These are phyloP conservation scores for Calocera viscosa DNA, from an alignment of 768 basidiomycete genomes.

Conservation along the genomic window DNA sequence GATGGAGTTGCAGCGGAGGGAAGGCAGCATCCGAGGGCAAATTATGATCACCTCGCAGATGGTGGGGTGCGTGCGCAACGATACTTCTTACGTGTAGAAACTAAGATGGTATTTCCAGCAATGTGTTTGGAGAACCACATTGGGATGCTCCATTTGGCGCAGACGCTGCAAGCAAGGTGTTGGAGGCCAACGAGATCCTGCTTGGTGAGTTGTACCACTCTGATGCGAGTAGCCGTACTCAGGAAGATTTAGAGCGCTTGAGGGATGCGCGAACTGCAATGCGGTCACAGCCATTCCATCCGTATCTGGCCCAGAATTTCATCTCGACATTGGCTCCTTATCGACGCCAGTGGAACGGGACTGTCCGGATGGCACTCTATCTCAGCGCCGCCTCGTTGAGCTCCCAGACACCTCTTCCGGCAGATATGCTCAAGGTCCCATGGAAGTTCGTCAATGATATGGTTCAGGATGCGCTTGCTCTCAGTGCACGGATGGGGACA, in stretches of 20 bases:
- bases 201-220: constrained; percentile 13
- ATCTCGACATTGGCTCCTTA: constrained; percentile 17
- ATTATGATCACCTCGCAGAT: constrained; percentile 19
- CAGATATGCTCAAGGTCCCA: constrained; percentile 13
- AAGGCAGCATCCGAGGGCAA: constrained; percentile 20
- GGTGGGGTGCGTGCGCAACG: constrained; percentile 15
- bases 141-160: constrained; percentile 20
- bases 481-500: constrained; percentile 17
- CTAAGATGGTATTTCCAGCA: constrained; percentile 13
- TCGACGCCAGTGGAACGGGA: constrained; percentile 15
- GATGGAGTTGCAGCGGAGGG: constrained; percentile 20
- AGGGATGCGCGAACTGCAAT: constrained; percentile 16
- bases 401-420: constrained; percentile 20
- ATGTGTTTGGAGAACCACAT: constrained; percentile 20
- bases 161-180: constrained; percentile 12
- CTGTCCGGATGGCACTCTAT: constrained; percentile 16
- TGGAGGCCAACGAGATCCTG: constrained; percentile 21
- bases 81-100: not conserved
- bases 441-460: constrained; percentile 13
- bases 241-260: constrained; percentile 13
- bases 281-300: constrained; percentile 16
- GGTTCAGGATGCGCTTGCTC: constrained; percentile 19
- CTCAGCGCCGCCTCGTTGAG: constrained; percentile 19
- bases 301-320: constrained; percentile 18
- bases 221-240: not conserved